Percentiles rank a stretch among this genome's conserved stretches.
These are phyloP conservation scores for Antarctomyces pellizariae DNA, from an alignment of 495 filamentous ascomycete genomes.

Conservation along the genomic window DNA sequence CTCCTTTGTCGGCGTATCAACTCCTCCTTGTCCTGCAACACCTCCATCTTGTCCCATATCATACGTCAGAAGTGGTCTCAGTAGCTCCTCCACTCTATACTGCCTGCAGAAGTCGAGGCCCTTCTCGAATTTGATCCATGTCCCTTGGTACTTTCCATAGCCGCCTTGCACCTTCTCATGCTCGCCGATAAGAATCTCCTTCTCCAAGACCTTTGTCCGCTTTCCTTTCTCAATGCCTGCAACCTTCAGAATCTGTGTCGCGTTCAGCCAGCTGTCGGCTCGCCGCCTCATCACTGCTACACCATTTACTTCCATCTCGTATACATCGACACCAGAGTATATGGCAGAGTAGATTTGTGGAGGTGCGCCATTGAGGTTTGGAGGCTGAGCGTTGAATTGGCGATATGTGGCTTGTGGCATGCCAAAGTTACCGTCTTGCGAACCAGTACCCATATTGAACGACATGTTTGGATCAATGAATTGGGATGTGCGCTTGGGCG, in stretches of 20 bases:
- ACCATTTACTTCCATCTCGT: slow-evolving; percentile 89
- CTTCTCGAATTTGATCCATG: slow-evolving; percentile 83
- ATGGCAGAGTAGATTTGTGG: slow-evolving; percentile 36
- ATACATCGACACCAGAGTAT: slow-evolving; percentile 85
- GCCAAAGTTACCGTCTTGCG: too few species aligned
- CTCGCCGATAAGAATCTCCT: slow-evolving; percentile 84
- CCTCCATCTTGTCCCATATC: slow-evolving; percentile 63
- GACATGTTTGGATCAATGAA: too few species aligned
- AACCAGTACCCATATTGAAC: too few species aligned
- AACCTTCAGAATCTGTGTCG: slow-evolving; percentile 88
- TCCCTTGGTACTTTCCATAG: slow-evolving; percentile 96
- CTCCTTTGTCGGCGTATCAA: slow-evolving; percentile 94
- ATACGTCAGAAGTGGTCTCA: slow-evolving; percentile 69
- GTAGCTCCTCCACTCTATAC: slow-evolving; percentile 75
- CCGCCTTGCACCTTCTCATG: slow-evolving; percentile 98
- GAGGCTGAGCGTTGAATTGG: slow-evolving; percentile 1
- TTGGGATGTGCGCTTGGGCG: too few species aligned
- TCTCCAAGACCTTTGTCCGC: slow-evolving; percentile 89
- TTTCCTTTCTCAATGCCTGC: slow-evolving; percentile 92
- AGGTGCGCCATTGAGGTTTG: not conserved
- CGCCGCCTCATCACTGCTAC: slow-evolving; percentile 88
- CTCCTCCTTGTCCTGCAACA: slow-evolving; percentile 28
- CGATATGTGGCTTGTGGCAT: slow-evolving; percentile 9
- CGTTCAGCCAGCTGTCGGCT: slow-evolving; percentile 79
- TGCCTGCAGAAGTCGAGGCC: slow-evolving; percentile 82